Evolutionary conservation across 1,284 basidiomycete species (phyloP).

Genomic region (Malassezia caprae): DNA sequence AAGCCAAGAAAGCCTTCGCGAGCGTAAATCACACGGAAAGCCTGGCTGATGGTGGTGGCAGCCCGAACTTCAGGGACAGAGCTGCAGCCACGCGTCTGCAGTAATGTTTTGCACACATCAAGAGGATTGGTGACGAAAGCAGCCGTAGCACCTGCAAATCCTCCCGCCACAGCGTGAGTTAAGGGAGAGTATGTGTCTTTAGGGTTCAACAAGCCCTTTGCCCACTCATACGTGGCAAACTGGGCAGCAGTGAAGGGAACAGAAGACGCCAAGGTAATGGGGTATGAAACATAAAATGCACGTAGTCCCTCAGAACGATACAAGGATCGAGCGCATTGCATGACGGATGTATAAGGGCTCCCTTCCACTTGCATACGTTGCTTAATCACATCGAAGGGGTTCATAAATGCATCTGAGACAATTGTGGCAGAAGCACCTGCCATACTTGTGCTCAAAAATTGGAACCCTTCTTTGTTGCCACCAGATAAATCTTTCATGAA

Average conservation of each 20-base stretch:
- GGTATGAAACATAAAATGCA: conserved; percentile 97
- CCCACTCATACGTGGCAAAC: conserved; percentile 89
- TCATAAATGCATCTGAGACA: conserved; percentile 95
- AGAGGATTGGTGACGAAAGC: conserved; percentile 92
- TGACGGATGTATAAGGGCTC: conserved; percentile 74
- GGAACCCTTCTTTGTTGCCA: conserved; percentile 70
- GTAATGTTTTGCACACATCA: conserved; percentile 94
- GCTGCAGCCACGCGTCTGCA: conserved; percentile 84
- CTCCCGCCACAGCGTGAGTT: conserved; percentile 83
- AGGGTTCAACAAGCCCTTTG: conserved; percentile 81
- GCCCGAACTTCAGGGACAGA: conserved; percentile 71
- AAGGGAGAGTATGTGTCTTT: conserved; percentile 73
- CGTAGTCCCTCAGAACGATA: conserved; percentile 73
- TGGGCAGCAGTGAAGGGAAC: conserved; percentile 98
- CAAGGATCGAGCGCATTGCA: conserved; percentile 70
- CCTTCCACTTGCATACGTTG: conserved; percentile 96
- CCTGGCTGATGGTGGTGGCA: conserved; percentile 75
- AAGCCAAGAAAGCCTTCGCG: conserved; percentile 80
- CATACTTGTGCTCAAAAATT: conserved; percentile 71
- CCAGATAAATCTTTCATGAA: conserved; percentile 84
- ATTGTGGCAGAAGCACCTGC: conserved; percentile 92
- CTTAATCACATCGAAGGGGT: conserved; percentile 99
- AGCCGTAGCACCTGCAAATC: conserved; percentile 81
- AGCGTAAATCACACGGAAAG: conserved; percentile 74
- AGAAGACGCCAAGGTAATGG: conserved; percentile 83